Conservation (phyloP, 768 basidiomycete species). For the Collybia mongolica region DNA sequence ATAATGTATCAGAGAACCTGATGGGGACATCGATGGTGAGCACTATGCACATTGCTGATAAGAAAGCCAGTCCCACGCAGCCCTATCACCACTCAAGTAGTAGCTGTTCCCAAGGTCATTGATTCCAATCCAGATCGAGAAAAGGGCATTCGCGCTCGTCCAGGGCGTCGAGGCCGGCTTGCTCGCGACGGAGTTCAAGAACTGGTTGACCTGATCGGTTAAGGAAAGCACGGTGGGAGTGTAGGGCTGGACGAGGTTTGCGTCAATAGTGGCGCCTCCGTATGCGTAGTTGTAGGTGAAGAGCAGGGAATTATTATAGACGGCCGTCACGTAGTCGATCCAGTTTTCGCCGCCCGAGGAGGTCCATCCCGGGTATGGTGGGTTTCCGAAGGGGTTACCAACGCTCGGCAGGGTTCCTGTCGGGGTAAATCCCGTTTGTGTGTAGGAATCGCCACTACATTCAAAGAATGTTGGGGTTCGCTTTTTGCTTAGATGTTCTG, state of each 20-base stretch:
- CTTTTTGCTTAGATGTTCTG: background rate
- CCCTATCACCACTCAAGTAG: constrained; percentile 42
- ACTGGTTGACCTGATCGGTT: constrained; percentile 62
- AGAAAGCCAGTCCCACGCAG: constrained; percentile 35
- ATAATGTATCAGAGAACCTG: constrained; percentile 48
- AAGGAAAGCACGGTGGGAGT: constrained; percentile 49
- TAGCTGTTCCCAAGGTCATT: constrained; percentile 67
- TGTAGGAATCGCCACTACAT: constrained; percentile 56
- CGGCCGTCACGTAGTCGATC: constrained; percentile 52
- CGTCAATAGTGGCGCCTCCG: constrained; percentile 65
- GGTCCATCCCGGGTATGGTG: constrained; percentile 52
- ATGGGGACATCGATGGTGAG: background rate
- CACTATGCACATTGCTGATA: background rate
- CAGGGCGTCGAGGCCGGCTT: constrained; percentile 55
- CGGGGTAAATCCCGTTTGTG: constrained; percentile 52
- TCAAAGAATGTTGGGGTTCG: background rate
- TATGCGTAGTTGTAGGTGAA: constrained; percentile 68
- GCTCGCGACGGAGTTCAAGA: constrained; percentile 41
- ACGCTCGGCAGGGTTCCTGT: constrained; percentile 36
- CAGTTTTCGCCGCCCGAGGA: constrained; percentile 58
- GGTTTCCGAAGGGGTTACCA: constrained; percentile 54
- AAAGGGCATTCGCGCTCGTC: constrained; percentile 55
- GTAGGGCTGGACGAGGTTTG: constrained; percentile 54
- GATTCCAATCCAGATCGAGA: constrained; percentile 70
- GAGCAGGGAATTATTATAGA: constrained; percentile 51